These are phyloP conservation scores for Filosporella fistucella DNA, from an alignment of 495 filamentous ascomycete genomes.

Conservation along the genomic window DNA sequence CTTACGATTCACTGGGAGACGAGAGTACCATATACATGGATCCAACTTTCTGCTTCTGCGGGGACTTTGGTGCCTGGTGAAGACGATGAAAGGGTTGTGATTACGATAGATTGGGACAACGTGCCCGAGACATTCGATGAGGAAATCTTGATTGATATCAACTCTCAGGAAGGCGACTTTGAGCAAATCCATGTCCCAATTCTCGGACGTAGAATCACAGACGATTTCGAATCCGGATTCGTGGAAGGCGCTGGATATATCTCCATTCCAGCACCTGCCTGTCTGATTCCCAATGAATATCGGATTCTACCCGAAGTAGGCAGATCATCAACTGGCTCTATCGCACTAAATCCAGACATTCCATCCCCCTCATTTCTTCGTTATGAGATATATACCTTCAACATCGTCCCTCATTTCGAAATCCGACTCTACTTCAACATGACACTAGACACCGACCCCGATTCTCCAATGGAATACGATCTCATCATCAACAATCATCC, in stretches of 20 bases:
- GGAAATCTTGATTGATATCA: conserved; percentile 35
- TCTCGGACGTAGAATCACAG: conserved; percentile 44
- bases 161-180: conserved; percentile 39
- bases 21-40: conserved; percentile 46
- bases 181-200: conserved; percentile 48
- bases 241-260: conserved; percentile 59
- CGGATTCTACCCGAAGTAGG: conserved; percentile 47
- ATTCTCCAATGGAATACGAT: conserved; percentile 53
- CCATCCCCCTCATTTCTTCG: conserved; percentile 47
- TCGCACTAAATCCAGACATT: conserved; percentile 47
- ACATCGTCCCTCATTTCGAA: conserved; percentile 41
- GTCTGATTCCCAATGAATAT: conserved; percentile 28
- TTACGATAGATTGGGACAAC: conserved; percentile 56
- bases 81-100: conserved; percentile 49
- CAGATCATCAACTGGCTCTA: conserved; percentile 44
- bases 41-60: conserved; percentile 47
- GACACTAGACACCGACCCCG: conserved; percentile 14
- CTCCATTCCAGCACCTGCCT: conserved; percentile 42
- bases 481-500: conserved; percentile 36
- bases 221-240: conserved; percentile 57
- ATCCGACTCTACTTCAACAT: conserved; percentile 57
- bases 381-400: conserved; percentile 62
- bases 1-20: conserved; percentile 51
- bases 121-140: conserved; percentile 43
- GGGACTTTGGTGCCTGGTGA: conserved; percentile 43